Evolutionary conservation across 768 basidiomycete species (phyloP).

Genomic region (Phaeotremella fagi): DNA sequence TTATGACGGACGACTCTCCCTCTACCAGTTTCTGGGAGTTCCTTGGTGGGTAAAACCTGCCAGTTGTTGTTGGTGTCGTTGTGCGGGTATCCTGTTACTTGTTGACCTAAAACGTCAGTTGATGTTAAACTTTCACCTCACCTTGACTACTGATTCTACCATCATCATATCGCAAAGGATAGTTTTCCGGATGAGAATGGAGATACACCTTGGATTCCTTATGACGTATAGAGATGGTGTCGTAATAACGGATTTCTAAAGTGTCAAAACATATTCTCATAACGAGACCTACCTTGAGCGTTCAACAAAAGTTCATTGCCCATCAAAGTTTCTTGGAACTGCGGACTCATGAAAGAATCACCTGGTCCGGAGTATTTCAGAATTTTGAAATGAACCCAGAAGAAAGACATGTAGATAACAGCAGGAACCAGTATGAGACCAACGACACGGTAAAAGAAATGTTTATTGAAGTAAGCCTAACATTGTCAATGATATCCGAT

Average conservation of each 20-base stretch:
- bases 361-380: slow-evolving; percentile 85
- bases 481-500: neutral
- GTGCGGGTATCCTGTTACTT: slow-evolving; percentile 91
- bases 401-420: slow-evolving; percentile 86
- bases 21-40: slow-evolving; percentile 86
- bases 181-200: slow-evolving; percentile 85
- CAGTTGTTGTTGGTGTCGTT: slow-evolving; percentile 93
- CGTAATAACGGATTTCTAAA: slow-evolving; percentile 90
- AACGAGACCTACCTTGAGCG: slow-evolving; percentile 66
- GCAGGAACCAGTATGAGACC: slow-evolving; percentile 86
- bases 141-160: slow-evolving; percentile 93
- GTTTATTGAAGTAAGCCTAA: slow-evolving; percentile 81
- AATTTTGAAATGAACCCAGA: slow-evolving; percentile 89
- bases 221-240: slow-evolving; percentile 79
- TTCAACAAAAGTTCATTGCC: slow-evolving; percentile 90
- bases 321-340: slow-evolving; percentile 89
- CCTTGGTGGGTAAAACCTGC: slow-evolving; percentile 92
- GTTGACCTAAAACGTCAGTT: slow-evolving; percentile 61
- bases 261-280: neutral
- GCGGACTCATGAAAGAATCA: slow-evolving; percentile 94
- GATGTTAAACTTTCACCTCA: slow-evolving; percentile 33
- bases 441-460: slow-evolving; percentile 76
- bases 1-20: slow-evolving; percentile 86
- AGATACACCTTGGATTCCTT: slow-evolving; percentile 89
- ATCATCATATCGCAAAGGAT: slow-evolving; percentile 91